phyloP scores from a whole-genome alignment of 768 basidiomycete species.

The Lepiota brunneoincarnata region DNA sequence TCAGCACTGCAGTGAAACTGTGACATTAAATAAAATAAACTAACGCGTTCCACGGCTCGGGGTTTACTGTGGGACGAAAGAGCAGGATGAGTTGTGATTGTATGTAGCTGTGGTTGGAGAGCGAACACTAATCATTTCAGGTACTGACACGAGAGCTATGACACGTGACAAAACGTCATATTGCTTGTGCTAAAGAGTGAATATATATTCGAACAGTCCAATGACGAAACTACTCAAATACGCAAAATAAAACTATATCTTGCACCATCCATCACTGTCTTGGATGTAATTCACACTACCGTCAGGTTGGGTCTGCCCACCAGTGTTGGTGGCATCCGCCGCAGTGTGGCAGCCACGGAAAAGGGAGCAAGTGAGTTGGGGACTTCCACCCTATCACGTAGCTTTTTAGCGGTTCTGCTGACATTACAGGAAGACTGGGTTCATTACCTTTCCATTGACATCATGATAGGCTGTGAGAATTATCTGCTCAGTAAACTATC shows the following conservation, averaged over 20 bases:
- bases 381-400: slow-evolving; percentile 33
- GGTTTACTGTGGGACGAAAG: no score
- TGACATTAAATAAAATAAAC: no score
- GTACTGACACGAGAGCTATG: neutral
- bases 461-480: slow-evolving; percentile 37
- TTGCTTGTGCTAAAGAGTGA: no score
- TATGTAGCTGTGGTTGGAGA: neutral
- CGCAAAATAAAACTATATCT: slow-evolving; percentile 11
- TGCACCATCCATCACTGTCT: slow-evolving; percentile 41
- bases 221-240: no score
- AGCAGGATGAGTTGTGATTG: neutral
- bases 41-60: no score
- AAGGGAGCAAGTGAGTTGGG: slow-evolving; percentile 41
- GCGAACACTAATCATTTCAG: neutral
- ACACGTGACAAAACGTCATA: neutral
- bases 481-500: neutral
- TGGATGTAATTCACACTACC: slow-evolving; percentile 39
- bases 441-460: slow-evolving; percentile 40
- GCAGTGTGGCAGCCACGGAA: slow-evolving; percentile 35
- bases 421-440: slow-evolving; percentile 1
- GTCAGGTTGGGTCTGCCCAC: slow-evolving; percentile 42
- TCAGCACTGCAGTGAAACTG: no score
- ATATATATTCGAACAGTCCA: no score
- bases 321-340: slow-evolving; percentile 36
- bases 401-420: neutral